Evolutionary conservation across 768 basidiomycete species (phyloP).

Genomic region (Tricholoma terreum): DNA sequence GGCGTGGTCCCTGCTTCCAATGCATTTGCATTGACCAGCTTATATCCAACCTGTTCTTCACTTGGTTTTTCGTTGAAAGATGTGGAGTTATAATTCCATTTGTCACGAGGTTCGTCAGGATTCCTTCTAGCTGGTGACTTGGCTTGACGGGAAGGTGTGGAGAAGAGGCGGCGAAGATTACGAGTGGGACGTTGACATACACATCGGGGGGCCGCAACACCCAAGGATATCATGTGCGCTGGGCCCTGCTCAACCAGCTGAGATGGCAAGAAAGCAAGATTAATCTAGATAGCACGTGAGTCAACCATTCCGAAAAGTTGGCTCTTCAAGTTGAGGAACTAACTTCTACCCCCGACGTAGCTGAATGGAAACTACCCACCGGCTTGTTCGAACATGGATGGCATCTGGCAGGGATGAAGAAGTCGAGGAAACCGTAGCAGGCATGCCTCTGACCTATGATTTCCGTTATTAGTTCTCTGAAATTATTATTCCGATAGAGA

Average conservation of each 20-base stretch:
- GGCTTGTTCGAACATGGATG: slow-evolving; percentile 71
- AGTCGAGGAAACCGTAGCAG: slow-evolving; percentile 54
- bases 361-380: slow-evolving; percentile 37
- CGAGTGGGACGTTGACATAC: slow-evolving; percentile 22
- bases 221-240: slow-evolving; percentile 36
- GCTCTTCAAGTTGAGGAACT: too few species aligned
- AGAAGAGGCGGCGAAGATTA: slow-evolving; percentile 21
- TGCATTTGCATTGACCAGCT: slow-evolving; percentile 66
- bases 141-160: slow-evolving; percentile 9
- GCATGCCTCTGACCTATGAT: slow-evolving; percentile 35
- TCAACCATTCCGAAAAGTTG: too few species aligned
- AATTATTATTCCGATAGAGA: slow-evolving; percentile 26
- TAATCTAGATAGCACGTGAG: background rate
- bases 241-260: slow-evolving; percentile 20
- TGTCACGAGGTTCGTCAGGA: slow-evolving; percentile 42
- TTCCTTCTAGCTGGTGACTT: slow-evolving; percentile 12
- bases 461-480: slow-evolving; percentile 4
- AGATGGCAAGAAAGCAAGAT: slow-evolving; percentile 6
- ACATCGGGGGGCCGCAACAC: slow-evolving; percentile 31
- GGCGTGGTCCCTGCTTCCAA: slow-evolving; percentile 55
- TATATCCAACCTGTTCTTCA: slow-evolving; percentile 39
- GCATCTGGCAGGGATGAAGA: slow-evolving; percentile 60
- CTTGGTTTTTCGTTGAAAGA: slow-evolving; percentile 53
- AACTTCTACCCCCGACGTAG: too few species aligned
- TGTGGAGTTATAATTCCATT: slow-evolving; percentile 76